Base-by-base conservation (phyloP, 2,329 filamentous ascomycete species). In the Scedosporium aurantiacum region DNA sequence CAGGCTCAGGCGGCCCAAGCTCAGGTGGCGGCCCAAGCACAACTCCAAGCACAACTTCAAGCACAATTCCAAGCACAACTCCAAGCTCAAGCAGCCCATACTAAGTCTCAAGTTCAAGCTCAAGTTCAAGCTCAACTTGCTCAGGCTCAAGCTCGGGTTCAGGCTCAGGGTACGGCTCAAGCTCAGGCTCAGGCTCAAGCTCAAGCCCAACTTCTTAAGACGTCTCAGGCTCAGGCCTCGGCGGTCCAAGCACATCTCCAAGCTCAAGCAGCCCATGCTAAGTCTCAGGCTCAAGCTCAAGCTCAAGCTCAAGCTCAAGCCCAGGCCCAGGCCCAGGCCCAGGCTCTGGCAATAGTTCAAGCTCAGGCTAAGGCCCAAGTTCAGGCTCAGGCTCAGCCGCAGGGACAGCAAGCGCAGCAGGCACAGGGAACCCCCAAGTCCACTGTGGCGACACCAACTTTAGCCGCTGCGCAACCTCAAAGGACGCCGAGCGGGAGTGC, bases 401-500 rank as follows among this genome's bases (percentile, higher is more conserved):
- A 54, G 54, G 50, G 21, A 14, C 61, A 60, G 27, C 63, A 62
- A 55, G 43, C 41, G 7, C 52, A 56, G 23, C 23, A 21, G 23
- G 23, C 10, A 28, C 52, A 27, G 16, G 27, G 55, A 12, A 37
- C 55, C 25, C 55, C 55, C 25, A 18, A 54, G 50, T 27, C 58
- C 7, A 37, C 52, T 2, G 43, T 58, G 21, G 52, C 52, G 21
- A 54, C 58, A 23, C 28, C 62, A 14, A 55, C 61, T 45, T 57
- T 54, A 40, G 47, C 37, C 7, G 43, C 54, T 3, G 45, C 59
- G 14, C 57, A 64, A 23, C 66, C 65, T n/a, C 65, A 68, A 43
- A 71, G 74, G 43, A 72, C 75, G 60, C 65, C 72, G 14, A 76
- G 75, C 50, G 72, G 72, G 45, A 76, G 74, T 47, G 74, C 73